Evolutionary conservation across 1,284 basidiomycete species (phyloP).

Genomic region (Ceratobasidium sp.): DNA sequence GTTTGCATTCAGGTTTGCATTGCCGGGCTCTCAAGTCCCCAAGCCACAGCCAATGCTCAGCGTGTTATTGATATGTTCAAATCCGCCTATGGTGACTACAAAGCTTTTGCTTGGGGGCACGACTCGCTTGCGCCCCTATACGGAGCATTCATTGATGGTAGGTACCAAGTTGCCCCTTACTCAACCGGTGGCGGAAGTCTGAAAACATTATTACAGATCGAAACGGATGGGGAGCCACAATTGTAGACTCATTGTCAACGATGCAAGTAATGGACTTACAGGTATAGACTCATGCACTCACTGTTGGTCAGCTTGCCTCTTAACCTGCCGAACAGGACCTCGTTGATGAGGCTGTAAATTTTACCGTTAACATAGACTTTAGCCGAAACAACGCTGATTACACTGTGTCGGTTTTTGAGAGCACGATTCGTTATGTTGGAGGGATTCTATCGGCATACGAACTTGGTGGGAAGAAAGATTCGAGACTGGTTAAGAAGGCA

Average conservation of each 20-base stretch:
- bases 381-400: constrained; percentile 15
- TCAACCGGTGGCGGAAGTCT: neutral
- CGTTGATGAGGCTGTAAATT: constrained; percentile 25
- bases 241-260: constrained; percentile 40
- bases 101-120: constrained; percentile 37
- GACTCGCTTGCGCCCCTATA: constrained; percentile 39
- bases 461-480: constrained; percentile 25
- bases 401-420: constrained; percentile 27
- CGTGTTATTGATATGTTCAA: constrained; percentile 39
- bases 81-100: constrained; percentile 36
- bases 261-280: constrained; percentile 40
- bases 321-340: constrained; percentile 14
- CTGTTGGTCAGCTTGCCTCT: neutral
- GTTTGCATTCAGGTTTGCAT: neutral
- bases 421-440: constrained; percentile 33
- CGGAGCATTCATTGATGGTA: constrained; percentile 23
- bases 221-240: constrained; percentile 40
- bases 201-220: neutral
- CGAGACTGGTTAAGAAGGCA: neutral
- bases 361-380: constrained; percentile 31
- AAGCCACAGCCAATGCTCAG: constrained; percentile 35
- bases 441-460: constrained; percentile 29
- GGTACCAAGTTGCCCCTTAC: neutral
- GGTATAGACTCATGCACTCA: neutral
- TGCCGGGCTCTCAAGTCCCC: neutral